Evolutionary conservation across 768 basidiomycete species (phyloP).

Genomic region (Lactifluus echinatus): DNA sequence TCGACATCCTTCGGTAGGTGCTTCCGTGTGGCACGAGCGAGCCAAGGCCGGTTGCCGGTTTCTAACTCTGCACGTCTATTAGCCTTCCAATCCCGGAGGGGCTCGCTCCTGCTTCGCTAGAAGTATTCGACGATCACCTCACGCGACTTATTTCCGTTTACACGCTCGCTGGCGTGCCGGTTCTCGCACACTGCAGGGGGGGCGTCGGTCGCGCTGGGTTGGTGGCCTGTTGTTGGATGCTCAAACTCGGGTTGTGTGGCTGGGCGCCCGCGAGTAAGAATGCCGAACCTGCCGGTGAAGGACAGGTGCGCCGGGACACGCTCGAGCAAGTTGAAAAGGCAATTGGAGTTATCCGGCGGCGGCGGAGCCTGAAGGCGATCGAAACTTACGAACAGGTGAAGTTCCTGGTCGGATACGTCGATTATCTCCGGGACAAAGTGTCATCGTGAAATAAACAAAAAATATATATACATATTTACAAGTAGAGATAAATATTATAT

Average conservation of each 20-base stretch:
- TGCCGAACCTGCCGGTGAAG: neutral
- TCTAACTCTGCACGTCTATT: slow-evolving; percentile 7
- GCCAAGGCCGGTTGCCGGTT: neutral
- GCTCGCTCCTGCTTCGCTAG: slow-evolving; percentile 56
- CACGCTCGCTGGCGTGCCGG: slow-evolving; percentile 58
- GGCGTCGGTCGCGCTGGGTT: slow-evolving; percentile 92
- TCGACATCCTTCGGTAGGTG: slow-evolving; percentile 75
- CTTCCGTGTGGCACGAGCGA: neutral
- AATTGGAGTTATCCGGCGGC: slow-evolving; percentile 61
- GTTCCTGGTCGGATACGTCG: slow-evolving; percentile 72
- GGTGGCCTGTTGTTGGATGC: slow-evolving; percentile 85
- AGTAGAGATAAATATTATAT: slow-evolving; percentile 3
- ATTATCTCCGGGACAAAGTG: slow-evolving; percentile 38
- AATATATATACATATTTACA: neutral
- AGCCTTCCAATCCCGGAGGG: slow-evolving; percentile 90
- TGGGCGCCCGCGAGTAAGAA: slow-evolving; percentile 36
- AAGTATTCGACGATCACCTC: slow-evolving; percentile 57
- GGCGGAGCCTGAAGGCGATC: slow-evolving; percentile 83
- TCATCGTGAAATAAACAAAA: neutral
- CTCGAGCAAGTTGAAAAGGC: slow-evolving; percentile 63
- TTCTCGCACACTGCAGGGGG: slow-evolving; percentile 87
- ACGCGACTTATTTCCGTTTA: slow-evolving; percentile 58
- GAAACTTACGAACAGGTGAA: slow-evolving; percentile 91
- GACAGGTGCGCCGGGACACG: slow-evolving; percentile 36
- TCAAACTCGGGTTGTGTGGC: slow-evolving; percentile 85